These are phyloP conservation scores for Penicillium salamii DNA, from an alignment of 495 filamentous ascomycete genomes.

Conservation along the genomic window DNA sequence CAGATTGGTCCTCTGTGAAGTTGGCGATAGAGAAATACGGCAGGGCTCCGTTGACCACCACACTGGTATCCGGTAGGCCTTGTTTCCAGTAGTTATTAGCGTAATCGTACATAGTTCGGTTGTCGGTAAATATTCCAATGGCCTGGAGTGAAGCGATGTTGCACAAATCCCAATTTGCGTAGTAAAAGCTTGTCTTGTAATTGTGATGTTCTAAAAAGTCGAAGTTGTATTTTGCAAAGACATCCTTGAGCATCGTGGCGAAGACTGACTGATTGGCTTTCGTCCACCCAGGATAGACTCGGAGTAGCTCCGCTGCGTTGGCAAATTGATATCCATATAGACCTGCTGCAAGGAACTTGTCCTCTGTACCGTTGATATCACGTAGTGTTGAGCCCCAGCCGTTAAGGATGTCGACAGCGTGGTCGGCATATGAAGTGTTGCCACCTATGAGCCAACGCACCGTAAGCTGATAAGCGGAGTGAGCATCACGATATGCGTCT, in stretches of 20 bases:
- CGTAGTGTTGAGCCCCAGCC: background rate
- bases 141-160: conserved; percentile 33
- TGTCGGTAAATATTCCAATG: conserved; percentile 35
- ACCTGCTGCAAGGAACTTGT: background rate
- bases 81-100: conserved; percentile 29
- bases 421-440: background rate
- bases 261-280: background rate
- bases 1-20: background rate
- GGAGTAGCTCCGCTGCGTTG: background rate
- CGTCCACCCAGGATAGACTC: background rate
- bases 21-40: background rate
- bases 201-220: background rate
- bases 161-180: conserved; percentile 40
- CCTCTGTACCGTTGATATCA: background rate
- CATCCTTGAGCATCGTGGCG: background rate
- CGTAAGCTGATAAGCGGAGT: background rate
- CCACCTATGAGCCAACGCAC: background rate
- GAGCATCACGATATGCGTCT: background rate
- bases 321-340: background rate
- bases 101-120: conserved; percentile 29
- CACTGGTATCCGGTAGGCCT: conserved; percentile 28
- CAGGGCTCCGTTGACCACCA: conserved; percentile 22
- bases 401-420: background rate
- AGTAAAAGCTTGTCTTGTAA: background rate
- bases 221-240: background rate